phyloP scores from a whole-genome alignment of 2,329 filamentous ascomycete genomes.

The Aspergillus floridensis region DNA sequence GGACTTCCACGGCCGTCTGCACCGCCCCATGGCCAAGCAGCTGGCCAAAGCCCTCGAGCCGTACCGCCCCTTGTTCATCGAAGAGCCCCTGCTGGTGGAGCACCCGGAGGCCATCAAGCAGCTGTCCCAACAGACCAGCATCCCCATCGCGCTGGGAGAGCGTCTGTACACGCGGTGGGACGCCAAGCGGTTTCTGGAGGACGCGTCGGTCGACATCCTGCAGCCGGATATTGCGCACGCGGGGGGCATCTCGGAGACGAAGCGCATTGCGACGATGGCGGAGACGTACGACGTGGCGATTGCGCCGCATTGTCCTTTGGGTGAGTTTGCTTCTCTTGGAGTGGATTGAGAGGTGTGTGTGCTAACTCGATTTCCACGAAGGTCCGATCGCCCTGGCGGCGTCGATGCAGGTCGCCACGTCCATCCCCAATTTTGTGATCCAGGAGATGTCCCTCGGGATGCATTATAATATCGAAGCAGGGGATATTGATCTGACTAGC shows the following conservation, averaged over 20 bases:
- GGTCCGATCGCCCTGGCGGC: slow-evolving; percentile 70
- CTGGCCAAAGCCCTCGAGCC: slow-evolving; percentile 66
- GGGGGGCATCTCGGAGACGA: slow-evolving; percentile 70
- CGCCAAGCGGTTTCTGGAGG: slow-evolving; percentile 68
- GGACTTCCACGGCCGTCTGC: slow-evolving; percentile 74
- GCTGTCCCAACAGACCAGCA: slow-evolving; percentile 55
- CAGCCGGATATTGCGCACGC: slow-evolving; percentile 72
- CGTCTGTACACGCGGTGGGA: slow-evolving; percentile 72
- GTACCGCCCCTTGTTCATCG: slow-evolving; percentile 68
- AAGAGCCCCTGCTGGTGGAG: slow-evolving; percentile 70
- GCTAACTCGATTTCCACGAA: background rate
- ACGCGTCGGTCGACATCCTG: slow-evolving; percentile 66
- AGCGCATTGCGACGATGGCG: slow-evolving; percentile 67
- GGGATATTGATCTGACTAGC: slow-evolving; percentile 62
- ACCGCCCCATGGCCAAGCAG: slow-evolving; percentile 77
- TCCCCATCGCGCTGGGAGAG: slow-evolving; percentile 70
- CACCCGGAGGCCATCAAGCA: slow-evolving; percentile 65
- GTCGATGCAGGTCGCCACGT: slow-evolving; percentile 63
- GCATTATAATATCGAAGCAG: slow-evolving; percentile 68
- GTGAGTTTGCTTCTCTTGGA: background rate
- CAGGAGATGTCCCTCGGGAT: slow-evolving; percentile 78
- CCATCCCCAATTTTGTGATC: slow-evolving; percentile 65
- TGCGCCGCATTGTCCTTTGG: slow-evolving; percentile 71
- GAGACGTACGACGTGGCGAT: slow-evolving; percentile 72
- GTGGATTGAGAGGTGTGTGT: background rate